phyloP scores from a whole-genome alignment of 2,329 filamentous ascomycete genomes.

The Neonectria hederae region DNA sequence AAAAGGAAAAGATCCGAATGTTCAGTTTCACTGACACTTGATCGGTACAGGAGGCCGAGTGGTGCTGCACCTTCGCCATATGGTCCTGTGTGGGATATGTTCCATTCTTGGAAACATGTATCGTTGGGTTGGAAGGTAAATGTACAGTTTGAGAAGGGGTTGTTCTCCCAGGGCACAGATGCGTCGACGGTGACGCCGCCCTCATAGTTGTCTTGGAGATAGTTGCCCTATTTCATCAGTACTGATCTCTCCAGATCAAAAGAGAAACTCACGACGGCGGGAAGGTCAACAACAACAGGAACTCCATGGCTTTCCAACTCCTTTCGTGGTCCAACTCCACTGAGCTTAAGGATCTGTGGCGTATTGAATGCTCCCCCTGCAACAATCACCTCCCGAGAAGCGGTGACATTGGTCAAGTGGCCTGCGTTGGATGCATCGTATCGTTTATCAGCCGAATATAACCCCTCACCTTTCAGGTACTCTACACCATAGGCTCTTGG shows the following conservation, averaged over 20 bases:
- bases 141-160: constrained; percentile 21
- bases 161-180: constrained; percentile 25
- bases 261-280: constrained; percentile 46
- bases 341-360: constrained; percentile 59
- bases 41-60: constrained; percentile 39
- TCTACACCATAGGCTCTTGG: constrained; percentile 41
- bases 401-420: constrained; percentile 19
- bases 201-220: constrained; percentile 45
- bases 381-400: constrained; percentile 35
- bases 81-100: constrained; percentile 25
- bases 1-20: constrained; percentile 46
- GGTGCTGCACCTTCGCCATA: constrained; percentile 41
- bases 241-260: background rate
- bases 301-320: constrained; percentile 50
- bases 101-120: constrained; percentile 49
- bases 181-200: constrained; percentile 35
- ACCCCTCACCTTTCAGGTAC: constrained; percentile 50
- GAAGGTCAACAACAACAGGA: constrained; percentile 59
- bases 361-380: constrained; percentile 38
- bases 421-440: constrained; percentile 24
- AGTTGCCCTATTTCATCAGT: constrained; percentile 21
- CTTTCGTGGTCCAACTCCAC: constrained; percentile 54
- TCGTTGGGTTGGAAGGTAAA: constrained; percentile 37
- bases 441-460: constrained; percentile 53
- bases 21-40: constrained; percentile 38